Base-by-base conservation (phyloP, 1,284 basidiomycete species). In the Chalciporus piperatoides region DNA sequence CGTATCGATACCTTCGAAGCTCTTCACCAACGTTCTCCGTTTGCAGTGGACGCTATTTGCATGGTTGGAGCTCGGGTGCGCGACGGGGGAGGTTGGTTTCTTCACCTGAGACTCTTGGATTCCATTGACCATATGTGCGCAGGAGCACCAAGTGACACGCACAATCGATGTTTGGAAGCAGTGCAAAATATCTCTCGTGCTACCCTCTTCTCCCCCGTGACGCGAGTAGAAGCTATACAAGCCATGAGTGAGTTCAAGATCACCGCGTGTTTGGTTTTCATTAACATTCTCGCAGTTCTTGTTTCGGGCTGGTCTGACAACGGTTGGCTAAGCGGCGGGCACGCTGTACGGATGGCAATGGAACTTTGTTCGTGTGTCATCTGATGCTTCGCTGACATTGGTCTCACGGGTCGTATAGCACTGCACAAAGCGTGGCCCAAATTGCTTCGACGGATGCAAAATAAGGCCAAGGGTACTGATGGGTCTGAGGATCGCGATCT, bases 311-410 rank as follows among this genome's bases (percentile, higher is more conserved):
- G 92, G 86, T 91, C 88, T 11, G 90, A 93, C 57, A 90, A 90
- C 58, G 92, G 91, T 2, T 96, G 92, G 92, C 69, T 95, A 21
- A 89, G 88, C 56, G 90, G 90, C 6, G 91, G 91, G 5, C 92
- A 95, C 69, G 92, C 92, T 14, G 90, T 95, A 14, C 80, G 92
- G 48, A 93, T 96, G 90, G 92, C 90, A 17, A 82, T 94, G 73
- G 92, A 96, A 63, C 76, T 94, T 49, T 87, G 87, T 87, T 62
- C 68, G 83, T 48, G 41, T 41, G 8, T 19, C 53, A 24, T 49
- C 38, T 40, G 25, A 25, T 38, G 10, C 32, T 35, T 40, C 24
- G 15, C 12, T 40, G 9, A 43, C 30, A n/a, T 30, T 40, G 21
- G 32, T 47, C 49, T 59, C 23, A 53, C 44, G 14, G 10, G 17